Percentiles rank a stretch among this genome's conserved stretches.
Conservation (phyloP, 2,329 filamentous ascomycete species). For the Calonectria montana region DNA sequence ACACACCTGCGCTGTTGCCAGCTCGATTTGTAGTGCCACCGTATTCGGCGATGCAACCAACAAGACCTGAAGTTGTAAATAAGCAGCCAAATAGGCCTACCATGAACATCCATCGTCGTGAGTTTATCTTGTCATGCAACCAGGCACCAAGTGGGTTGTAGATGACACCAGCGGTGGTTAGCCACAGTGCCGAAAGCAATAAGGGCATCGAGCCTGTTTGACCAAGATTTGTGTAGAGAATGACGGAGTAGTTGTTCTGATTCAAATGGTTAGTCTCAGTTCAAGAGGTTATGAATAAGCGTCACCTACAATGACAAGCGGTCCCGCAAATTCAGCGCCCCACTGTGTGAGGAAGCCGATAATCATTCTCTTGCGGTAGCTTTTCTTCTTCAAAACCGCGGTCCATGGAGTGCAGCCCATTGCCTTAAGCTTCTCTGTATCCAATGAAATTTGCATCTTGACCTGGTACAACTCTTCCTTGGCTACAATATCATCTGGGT, state of each 20-base stretch:
- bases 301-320: conserved; percentile 59
- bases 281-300: too few relatives aligned
- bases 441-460: conserved; percentile 57
- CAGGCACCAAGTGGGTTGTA: conserved; percentile 60
- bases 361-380: conserved; percentile 62
- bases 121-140: conserved; percentile 59
- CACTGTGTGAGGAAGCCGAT: conserved; percentile 65
- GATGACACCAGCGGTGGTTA: conserved; percentile 60
- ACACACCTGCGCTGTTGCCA: conserved; percentile 53
- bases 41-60: conserved; percentile 50
- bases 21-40: conserved; percentile 51
- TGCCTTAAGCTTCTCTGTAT: conserved; percentile 52
- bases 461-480: conserved; percentile 60
- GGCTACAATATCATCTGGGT: conserved; percentile 54
- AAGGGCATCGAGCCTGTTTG: conserved; percentile 54
- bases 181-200: conserved; percentile 52
- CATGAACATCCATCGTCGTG: conserved; percentile 58
- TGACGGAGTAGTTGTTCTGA: conserved; percentile 56
- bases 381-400: conserved; percentile 58
- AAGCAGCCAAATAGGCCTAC: conserved; percentile 54
- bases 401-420: conserved; percentile 55
- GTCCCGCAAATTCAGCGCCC: conserved; percentile 64
- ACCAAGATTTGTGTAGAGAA: conserved; percentile 53
- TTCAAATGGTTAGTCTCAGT: neutral
- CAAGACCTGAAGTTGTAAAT: conserved; percentile 48